phyloP scores from a whole-genome alignment of 257 asterid genomes.

The Parsonsia alboflavescens region DNA sequence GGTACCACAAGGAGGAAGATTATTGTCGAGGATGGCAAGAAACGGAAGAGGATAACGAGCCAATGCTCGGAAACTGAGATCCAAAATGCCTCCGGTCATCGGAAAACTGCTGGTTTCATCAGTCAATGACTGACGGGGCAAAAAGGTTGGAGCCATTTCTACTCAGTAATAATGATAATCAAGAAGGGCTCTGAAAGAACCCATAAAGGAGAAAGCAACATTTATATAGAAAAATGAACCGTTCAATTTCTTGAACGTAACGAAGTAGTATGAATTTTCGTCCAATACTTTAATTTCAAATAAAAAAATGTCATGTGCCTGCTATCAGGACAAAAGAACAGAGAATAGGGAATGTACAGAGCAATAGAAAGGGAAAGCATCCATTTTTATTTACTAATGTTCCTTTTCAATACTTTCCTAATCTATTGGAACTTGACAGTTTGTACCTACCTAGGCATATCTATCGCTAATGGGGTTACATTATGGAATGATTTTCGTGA shows the following conservation, averaged over 20 bases:
- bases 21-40: constrained; percentile 6
- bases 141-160: constrained; percentile 34
- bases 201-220: constrained; percentile 30
- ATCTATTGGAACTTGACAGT: constrained; percentile 2
- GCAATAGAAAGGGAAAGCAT: constrained; percentile 8
- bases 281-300: not conserved
- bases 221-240: constrained; percentile 21
- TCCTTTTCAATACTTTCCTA: constrained; percentile 1
- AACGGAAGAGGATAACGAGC: constrained; percentile 18
- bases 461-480: constrained; percentile 2
- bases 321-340: not conserved
- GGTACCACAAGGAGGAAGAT: constrained; percentile 18
- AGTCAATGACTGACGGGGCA: constrained; percentile 29
- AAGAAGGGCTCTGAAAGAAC: constrained; percentile 58
- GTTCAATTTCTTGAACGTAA: not conserved
- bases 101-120: constrained; percentile 15
- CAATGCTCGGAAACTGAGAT: constrained; percentile 7
- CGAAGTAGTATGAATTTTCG: not conserved
- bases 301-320: not conserved
- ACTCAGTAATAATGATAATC: constrained; percentile 17
- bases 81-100: constrained; percentile 1
- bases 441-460: not conserved
- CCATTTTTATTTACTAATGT: too few species aligned
- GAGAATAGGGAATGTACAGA: not conserved
- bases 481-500: not conserved